Conservation (phyloP, 164 flowering plant species). For the Chimonanthus praecox region DNA sequence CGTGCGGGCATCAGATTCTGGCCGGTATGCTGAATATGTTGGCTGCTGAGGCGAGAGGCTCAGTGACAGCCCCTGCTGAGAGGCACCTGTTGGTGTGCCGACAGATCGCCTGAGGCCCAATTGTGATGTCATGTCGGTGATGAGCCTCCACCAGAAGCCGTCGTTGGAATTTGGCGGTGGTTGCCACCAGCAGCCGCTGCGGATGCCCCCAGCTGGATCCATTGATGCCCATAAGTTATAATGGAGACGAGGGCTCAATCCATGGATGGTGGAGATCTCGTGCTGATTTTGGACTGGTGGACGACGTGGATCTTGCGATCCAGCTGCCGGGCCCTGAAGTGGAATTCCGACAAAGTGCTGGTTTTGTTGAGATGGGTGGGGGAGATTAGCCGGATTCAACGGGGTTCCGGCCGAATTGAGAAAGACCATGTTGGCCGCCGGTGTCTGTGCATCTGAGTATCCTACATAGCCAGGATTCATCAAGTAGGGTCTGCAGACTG, state of each 20-base stretch:
- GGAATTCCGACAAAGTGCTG: constrained; percentile 69
- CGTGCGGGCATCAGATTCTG: constrained; percentile 17
- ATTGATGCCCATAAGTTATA: constrained; percentile 49
- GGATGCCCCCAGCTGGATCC: constrained; percentile 19
- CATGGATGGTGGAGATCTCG: constrained; percentile 44
- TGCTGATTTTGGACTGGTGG: constrained; percentile 23
- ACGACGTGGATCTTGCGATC: constrained; percentile 21
- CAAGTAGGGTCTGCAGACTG: constrained; percentile 75
- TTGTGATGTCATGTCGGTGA: constrained; percentile 15
- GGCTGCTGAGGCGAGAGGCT: constrained; percentile 80
- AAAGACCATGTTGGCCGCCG: constrained; percentile 43
- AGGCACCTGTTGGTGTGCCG: constrained; percentile 14
- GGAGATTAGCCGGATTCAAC: constrained; percentile 13
- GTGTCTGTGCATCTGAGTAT: constrained; percentile 37
- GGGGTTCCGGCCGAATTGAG: constrained; percentile 35
- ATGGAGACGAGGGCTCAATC: constrained; percentile 47
- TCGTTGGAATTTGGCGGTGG: constrained; percentile 12
- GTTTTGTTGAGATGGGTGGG: constrained; percentile 22
- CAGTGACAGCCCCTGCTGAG: constrained; percentile 58
- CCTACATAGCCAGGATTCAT: constrained; percentile 84
- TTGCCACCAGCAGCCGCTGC: constrained; percentile 23
- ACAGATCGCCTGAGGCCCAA: constrained; percentile 23
- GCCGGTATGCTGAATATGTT: constrained; percentile 24
- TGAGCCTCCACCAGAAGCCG: neutral
- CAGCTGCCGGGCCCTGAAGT: constrained; percentile 17